Base-by-base conservation (phyloP, 768 basidiomycete species). In the Jaapia argillacea region DNA sequence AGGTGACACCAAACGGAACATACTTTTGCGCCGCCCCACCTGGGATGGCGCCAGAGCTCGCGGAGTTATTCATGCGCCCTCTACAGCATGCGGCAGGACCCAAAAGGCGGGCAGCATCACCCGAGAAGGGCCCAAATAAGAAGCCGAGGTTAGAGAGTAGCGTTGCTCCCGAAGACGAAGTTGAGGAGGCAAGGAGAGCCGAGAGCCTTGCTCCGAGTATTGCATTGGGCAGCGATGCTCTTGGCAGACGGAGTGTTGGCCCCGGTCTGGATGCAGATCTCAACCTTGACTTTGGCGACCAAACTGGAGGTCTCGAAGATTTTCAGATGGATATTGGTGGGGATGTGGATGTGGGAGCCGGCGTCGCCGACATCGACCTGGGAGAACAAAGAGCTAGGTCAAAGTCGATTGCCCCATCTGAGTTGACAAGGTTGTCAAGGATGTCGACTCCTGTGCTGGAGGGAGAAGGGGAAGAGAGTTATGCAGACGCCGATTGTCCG, bases 11-110 rank as follows among this genome's bases (percentile, higher is more conserved):
- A 13, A 71, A 77, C n/a, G 81, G 81, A 22, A 76, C 72, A 2
- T 83, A 82, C 55, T 82, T 93, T 62, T 86, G 75, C 53, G 85
- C 82, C 36, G 91, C 85, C 0, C 92, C 93, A 7, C 84, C 85
- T 10, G 88, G 88, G 6, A 61, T 93, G 40, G 77, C 80, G 0
- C 81, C 85, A 0, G 89, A 94, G 58, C 68, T 99, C 18, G 73
- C 76, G 2, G 77, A 85, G 42, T 64, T 99, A 43, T 99, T 96
- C 64, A 71, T 85, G 67, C 84, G 85, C 33, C 88, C 90, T 6
- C 50, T 81, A 3, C 63, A 47, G 26, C 52, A 64, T n/a, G 60
- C 61, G 4, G 37, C 59, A 4, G 52, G 70, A n/a, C 61, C 71
- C 20, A 86, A 86, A 56, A 77, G 82, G 41, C 72, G 79, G 35